A percentile compares a stretch with the other conserved stretches of the same genome.
Conservation (phyloP, 192 early-diverging fungal genomes). For the Physocladia obscura region DNA sequence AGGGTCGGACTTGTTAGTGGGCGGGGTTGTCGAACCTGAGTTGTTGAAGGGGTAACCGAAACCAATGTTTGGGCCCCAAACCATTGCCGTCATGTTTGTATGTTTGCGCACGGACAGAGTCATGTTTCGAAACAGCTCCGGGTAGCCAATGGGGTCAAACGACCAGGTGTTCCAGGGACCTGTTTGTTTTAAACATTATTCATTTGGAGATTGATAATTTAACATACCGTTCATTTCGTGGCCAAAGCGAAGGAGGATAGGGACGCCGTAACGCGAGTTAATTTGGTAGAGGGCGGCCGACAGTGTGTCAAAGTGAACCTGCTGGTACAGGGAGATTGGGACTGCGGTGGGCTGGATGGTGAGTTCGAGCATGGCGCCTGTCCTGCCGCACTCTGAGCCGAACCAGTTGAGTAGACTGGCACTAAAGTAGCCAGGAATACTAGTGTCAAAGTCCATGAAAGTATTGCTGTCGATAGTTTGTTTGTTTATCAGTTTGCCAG, state of each 20-base stretch:
- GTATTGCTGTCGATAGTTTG: constrained; percentile 18
- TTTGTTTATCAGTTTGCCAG: not conserved
- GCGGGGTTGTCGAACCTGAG: not conserved
- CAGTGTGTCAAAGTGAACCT: constrained; percentile 18
- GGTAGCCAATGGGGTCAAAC: constrained; percentile 33
- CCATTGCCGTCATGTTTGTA: constrained; percentile 50
- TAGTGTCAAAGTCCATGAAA: constrained; percentile 33
- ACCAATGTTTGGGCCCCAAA: constrained; percentile 51
- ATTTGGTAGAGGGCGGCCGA: constrained; percentile 19
- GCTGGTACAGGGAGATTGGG: not conserved
- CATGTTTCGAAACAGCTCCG: constrained; percentile 28
- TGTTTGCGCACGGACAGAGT: constrained; percentile 24
- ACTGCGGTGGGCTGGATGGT: constrained; percentile 33
- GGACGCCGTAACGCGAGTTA: constrained; percentile 37
- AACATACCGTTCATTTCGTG: constrained; percentile 53
- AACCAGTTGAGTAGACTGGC: constrained; percentile 33
- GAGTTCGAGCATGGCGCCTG: constrained; percentile 36
- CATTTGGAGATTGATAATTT: not conserved
- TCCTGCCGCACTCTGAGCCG: constrained; percentile 27
- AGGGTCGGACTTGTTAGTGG: not conserved
- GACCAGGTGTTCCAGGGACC: constrained; percentile 35
- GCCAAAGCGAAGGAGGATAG: constrained; percentile 43
- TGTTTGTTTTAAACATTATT: not conserved
- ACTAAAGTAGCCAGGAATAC: constrained; percentile 1
- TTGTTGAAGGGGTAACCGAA: constrained; percentile 41